Evolutionary conservation across 768 basidiomycete species (phyloP), one percentile per base, ranked within the genome.

Genomic region (Hysterangium stoloniferum): DNA sequence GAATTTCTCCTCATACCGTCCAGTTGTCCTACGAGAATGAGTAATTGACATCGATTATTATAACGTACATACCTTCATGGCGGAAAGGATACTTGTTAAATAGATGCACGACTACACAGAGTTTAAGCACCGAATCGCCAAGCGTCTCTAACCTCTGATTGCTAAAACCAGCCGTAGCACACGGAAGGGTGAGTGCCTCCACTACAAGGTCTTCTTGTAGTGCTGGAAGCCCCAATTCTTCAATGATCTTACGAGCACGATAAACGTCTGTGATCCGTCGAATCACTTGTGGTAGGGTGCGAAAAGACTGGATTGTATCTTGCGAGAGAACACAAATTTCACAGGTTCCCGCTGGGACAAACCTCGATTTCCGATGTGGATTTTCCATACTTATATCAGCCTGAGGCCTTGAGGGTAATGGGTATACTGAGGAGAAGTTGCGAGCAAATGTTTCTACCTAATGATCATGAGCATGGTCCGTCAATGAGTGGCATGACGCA

Each of bases 71-170:
- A 51, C 49, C 91, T 70, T 95, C 92, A 57, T 93, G 86, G 20
- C 82, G 72, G 55, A 79, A 72, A 0, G 86, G 85, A 58, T 75
- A 89, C 54, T 75, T 78, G 68, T 85, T 87, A 66, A 84, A 82
- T 4, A 88, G 66, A 59, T 91, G 78, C 2, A 90, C 79, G 19
- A 84, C 84, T 3, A 80, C 80, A 43, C 80, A 77, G 22, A 93
- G 65, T 59, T 91, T 83, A 36, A 91, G 71, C 1, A 91, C 86
- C 0, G 84, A 78, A 59, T 95, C 92, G 7, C 92, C 92, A 6
- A 94, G 69, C 0, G 89, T 92, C 63, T 95, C 92, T 49, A 94
- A 63, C 0, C 87, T 79, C 59, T 95, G 88, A 55, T 93, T 94
- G 64, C 75, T 87, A 67, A 78, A 89, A 7, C 76, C 74, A 6